These are phyloP conservation scores for Helotiales sp. DNA, from an alignment of 2,329 filamentous ascomycete species.

Conservation along the genomic window DNA sequence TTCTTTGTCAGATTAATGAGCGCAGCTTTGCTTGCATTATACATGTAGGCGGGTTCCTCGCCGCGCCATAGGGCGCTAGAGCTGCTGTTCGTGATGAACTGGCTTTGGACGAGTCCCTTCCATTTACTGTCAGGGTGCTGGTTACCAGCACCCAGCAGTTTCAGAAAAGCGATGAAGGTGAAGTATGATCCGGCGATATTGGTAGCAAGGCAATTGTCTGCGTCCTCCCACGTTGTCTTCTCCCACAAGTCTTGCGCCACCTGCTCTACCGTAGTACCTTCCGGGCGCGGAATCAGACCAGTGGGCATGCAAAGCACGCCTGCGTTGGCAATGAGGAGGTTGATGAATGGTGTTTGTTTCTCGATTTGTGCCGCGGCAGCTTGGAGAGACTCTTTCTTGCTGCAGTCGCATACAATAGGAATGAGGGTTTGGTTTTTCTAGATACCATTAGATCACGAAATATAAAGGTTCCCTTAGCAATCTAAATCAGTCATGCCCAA, in stretches of 20 bases:
- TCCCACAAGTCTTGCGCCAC: too few relatives aligned
- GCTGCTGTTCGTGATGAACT: not conserved
- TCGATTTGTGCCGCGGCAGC: constrained; percentile 54
- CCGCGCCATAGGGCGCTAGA: not conserved
- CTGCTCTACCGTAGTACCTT: too few relatives aligned
- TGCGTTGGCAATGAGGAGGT: constrained; percentile 59
- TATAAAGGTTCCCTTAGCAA: too few relatives aligned
- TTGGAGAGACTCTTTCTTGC: constrained; percentile 59
- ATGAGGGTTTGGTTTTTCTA: constrained; percentile 18
- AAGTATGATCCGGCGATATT: too few relatives aligned
- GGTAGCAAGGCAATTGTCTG: too few relatives aligned
- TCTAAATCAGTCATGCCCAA: too few relatives aligned
- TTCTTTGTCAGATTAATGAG: constrained; percentile 42
- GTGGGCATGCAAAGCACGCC: too few relatives aligned
- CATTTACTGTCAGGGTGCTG: not conserved
- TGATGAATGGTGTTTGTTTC: constrained; percentile 51
- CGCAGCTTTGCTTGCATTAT: constrained; percentile 45
- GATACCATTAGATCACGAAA: too few relatives aligned
- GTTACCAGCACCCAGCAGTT: constrained; percentile 5
- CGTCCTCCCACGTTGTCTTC: too few relatives aligned
- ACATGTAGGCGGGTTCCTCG: constrained; percentile 24
- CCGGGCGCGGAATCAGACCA: too few relatives aligned
- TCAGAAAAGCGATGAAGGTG: constrained; percentile 6
- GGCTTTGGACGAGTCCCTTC: not conserved
- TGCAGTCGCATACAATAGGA: constrained; percentile 56